Base-by-base conservation (phyloP, 257 asterid genomes). In the Penstemon barbatus region DNA sequence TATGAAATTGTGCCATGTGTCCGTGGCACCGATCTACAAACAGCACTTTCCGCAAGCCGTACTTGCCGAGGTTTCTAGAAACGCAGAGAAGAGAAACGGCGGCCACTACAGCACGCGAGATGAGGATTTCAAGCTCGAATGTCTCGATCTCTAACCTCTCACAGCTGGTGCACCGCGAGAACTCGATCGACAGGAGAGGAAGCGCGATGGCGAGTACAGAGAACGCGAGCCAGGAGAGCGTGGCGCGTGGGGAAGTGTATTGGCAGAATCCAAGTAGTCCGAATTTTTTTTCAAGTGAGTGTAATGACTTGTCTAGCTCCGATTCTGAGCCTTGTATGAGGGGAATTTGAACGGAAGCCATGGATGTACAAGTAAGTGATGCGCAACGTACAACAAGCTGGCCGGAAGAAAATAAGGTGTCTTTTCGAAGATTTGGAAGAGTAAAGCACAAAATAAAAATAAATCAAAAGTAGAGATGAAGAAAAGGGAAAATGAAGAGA, bases 11-110 rank as follows among this genome's bases (percentile, higher is more conserved):
- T 6, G 84, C 18, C 77, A 77, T 12, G 13, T 80, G 86, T 5
- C 92, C 96, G 61, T 83, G 93, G 71, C 80, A 60, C 0, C 88
- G 82, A 63, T 91, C 89, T 19, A 89, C 94, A 45, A 91, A 89
- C 41, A 91, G 85, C 55, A 89, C 86, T 79, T 82, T 89, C 60
- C 96, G 71, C 8, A 89, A 39, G 10, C 97, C 91, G 62, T 85
- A 78, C 70, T 91, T 85, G 68, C 86, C 78, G 40, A 91, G 81
- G 71, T 81, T 91, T 40, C 83, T 79, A 43, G 95, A 91, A 18
- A 91, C 58, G 72, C 91, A 89, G 63, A 87, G 74, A 38, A 89
- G 88, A 1, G 97, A 87, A 13, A 84, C 77, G 46, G 89, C 95
- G 65, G 96, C 88, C 19, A 82, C 83, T 33, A 77, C 40, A 41